Evolutionary conservation across 1,284 basidiomycete genomes (phyloP).

Genomic region (Ceratobasidium sp.): DNA sequence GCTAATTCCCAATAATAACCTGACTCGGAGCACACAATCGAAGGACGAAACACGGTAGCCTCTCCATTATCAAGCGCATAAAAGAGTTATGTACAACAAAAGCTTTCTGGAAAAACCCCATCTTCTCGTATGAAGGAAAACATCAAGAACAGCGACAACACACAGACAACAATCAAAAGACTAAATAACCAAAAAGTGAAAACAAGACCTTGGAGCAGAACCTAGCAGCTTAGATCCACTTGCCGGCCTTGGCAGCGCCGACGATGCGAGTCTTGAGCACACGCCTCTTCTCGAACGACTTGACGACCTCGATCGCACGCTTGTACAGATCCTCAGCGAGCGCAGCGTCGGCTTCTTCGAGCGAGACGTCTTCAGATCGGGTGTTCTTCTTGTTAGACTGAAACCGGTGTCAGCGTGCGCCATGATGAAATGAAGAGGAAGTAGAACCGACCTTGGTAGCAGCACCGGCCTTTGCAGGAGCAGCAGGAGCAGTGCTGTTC

Average conservation of each 20-base stretch:
- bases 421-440: not conserved
- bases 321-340: conserved; percentile 43
- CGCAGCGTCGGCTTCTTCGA: conserved; percentile 22
- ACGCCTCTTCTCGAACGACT: conserved; percentile 38
- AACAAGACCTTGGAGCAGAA: too few relatives aligned
- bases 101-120: not conserved
- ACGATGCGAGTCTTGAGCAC: conserved; percentile 46
- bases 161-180: not conserved
- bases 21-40: not conserved
- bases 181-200: too few relatives aligned
- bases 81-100: not conserved
- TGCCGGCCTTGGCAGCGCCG: conserved; percentile 43
- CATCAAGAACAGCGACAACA: conserved; percentile 11
- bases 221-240: conserved; percentile 45
- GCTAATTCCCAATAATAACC: too few relatives aligned
- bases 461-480: conserved; percentile 15
- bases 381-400: conserved; percentile 35
- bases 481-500: conserved; percentile 5
- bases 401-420: not conserved
- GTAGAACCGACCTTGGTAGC: conserved; percentile 21
- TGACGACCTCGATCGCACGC: conserved; percentile 33
- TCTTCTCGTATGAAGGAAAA: conserved; percentile 9
- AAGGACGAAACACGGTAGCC: conserved; percentile 11
- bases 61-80: conserved; percentile 35
- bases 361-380: conserved; percentile 23